Evolutionary conservation across 2,329 filamentous ascomycete species (phyloP).

Genomic region (Penicillium thymicola): DNA sequence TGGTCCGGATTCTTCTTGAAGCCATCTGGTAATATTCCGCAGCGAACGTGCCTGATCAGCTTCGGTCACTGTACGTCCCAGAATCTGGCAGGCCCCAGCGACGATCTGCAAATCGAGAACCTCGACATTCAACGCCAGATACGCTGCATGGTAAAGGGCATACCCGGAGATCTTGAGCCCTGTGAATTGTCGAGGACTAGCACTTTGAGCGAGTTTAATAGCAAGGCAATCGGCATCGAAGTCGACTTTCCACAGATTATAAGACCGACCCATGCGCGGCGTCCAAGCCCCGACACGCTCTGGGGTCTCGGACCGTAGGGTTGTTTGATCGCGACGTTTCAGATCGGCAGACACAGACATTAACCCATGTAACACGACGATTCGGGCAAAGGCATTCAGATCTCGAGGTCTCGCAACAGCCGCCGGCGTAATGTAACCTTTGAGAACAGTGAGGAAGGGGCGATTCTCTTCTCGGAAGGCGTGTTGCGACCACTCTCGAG

Average conservation of each 20-base stretch:
- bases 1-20: slow-evolving; percentile 14
- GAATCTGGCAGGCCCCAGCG: slow-evolving; percentile 58
- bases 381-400: slow-evolving; percentile 52
- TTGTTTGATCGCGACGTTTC: slow-evolving; percentile 60
- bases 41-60: slow-evolving; percentile 49
- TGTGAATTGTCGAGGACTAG: slow-evolving; percentile 42
- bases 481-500: slow-evolving; percentile 50
- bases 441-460: slow-evolving; percentile 52
- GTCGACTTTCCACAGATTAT: slow-evolving; percentile 57
- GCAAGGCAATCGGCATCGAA: slow-evolving; percentile 53
- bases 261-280: slow-evolving; percentile 51
- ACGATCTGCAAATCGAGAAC: slow-evolving; percentile 62
- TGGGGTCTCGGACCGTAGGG: slow-evolving; percentile 47
- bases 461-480: slow-evolving; percentile 39
- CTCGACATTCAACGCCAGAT: slow-evolving; percentile 56
- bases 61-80: slow-evolving; percentile 53
- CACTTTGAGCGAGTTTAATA: slow-evolving; percentile 33
- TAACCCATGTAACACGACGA: slow-evolving; percentile 58
- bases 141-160: slow-evolving; percentile 58
- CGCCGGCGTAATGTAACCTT: slow-evolving; percentile 53
- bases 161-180: slow-evolving; percentile 50
- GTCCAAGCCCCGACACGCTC: slow-evolving; percentile 50
- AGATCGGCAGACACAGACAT: slow-evolving; percentile 64
- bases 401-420: slow-evolving; percentile 36
- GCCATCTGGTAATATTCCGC: slow-evolving; percentile 28